These are phyloP conservation scores for Neonectria coccinea DNA, from an alignment of 2,329 filamentous ascomycete genomes.

Conservation along the genomic window DNA sequence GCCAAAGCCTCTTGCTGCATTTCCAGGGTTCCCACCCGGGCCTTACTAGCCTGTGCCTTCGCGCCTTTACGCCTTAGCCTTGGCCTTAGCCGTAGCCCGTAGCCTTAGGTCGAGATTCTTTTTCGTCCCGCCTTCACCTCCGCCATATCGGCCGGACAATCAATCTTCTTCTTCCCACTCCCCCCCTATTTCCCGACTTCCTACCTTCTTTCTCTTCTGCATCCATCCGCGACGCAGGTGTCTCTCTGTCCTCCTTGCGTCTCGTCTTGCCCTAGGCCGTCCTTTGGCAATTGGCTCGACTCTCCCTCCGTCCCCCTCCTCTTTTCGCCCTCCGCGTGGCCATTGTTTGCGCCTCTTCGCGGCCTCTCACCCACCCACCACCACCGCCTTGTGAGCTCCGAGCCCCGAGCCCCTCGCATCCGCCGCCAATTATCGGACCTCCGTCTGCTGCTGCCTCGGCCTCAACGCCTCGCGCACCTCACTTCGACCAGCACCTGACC, in stretches of 20 bases:
- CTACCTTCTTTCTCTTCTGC: constrained; percentile 18
- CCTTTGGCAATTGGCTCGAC: constrained; percentile 39
- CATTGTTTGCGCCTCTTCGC: constrained; percentile 31
- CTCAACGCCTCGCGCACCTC: constrained; percentile 34
- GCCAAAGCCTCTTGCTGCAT: constrained; percentile 2
- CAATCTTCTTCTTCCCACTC: constrained; percentile 8
- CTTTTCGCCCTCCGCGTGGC: constrained; percentile 29
- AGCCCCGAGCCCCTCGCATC: constrained; percentile 20
- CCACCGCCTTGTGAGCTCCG: constrained; percentile 6
- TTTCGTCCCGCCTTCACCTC: constrained; percentile 32
- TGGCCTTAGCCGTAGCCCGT: constrained; percentile 1
- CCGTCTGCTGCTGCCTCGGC: constrained; percentile 33
- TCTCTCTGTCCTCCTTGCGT: constrained; percentile 17
- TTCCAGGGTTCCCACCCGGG: constrained; percentile 8
- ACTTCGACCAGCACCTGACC: constrained; percentile 22
- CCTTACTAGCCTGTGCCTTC: not conserved
- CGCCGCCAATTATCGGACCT: constrained; percentile 25
- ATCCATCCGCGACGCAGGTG: constrained; percentile 1
- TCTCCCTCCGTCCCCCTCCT: constrained; percentile 23
- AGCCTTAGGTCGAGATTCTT: constrained; percentile 16
- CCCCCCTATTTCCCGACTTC: constrained; percentile 11
- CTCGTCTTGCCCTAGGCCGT: constrained; percentile 14
- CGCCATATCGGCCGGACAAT: constrained; percentile 7
- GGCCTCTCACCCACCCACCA: constrained; percentile 11
- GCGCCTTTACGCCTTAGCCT: constrained; percentile 1